These are phyloP conservation scores for Cinnamomum chago DNA, from an alignment of 164 flowering plant genomes.

Conservation along the genomic window DNA sequence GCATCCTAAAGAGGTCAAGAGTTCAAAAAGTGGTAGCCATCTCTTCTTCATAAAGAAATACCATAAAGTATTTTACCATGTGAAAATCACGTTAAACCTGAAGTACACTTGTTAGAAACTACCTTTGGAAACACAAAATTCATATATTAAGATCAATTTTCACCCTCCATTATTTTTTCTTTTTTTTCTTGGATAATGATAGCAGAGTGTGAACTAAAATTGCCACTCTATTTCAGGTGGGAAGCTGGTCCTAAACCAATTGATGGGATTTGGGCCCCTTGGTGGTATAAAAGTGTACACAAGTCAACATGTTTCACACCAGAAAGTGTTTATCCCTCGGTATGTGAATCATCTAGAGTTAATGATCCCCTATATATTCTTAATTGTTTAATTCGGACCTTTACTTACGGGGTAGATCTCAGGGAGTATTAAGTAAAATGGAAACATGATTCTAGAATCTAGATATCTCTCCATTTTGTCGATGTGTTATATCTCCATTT, in stretches of 20 bases:
- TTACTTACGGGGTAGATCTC: no score
- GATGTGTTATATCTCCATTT: no score
- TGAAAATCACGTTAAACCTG: no score
- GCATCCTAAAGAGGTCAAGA: no score
- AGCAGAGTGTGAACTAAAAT: background rate
- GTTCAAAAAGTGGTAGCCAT: no score
- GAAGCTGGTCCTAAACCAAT: conserved; percentile 86
- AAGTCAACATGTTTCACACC: conserved; percentile 62
- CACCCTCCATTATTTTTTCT: background rate
- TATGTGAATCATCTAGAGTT: conserved; percentile 23
- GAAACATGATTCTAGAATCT: no score
- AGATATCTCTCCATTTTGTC: no score
- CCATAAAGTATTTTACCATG: no score
- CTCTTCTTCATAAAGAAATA: no score
- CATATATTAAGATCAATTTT: background rate
- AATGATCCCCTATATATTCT: background rate
- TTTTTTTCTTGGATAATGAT: background rate
- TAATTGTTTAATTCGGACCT: no score
- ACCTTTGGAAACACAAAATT: background rate
- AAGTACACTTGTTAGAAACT: no score
- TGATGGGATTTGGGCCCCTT: conserved; percentile 97
- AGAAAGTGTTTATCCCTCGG: conserved; percentile 54
- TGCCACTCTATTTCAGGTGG: conserved; percentile 52
- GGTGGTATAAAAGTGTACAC: conserved; percentile 86
- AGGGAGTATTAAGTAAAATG: no score